A percentile compares a stretch with the other conserved stretches of the same genome.
Evolutionary conservation across 2,329 filamentous ascomycete genomes (phyloP).

Genomic region (Exophiala alcalophila): DNA sequence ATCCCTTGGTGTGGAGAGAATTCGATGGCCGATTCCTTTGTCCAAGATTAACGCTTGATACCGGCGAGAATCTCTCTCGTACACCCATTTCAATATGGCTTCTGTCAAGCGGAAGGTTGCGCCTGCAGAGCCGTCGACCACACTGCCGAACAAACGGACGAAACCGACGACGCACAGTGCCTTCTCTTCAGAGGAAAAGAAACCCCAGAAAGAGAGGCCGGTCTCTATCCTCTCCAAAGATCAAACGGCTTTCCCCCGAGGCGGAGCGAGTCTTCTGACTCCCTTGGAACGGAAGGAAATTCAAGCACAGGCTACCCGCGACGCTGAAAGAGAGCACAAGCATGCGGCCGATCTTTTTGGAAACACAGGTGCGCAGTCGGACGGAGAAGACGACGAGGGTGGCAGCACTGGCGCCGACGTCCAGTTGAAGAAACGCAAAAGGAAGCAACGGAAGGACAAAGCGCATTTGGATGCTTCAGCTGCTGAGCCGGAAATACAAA

Average conservation of each 20-base stretch:
- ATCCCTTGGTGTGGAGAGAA: too few species aligned
- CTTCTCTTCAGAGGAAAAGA: slow-evolving; percentile 10
- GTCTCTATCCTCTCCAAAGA: slow-evolving; percentile 53
- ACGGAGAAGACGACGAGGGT: slow-evolving; percentile 33
- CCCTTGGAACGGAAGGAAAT: slow-evolving; percentile 96
- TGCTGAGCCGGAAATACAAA: slow-evolving; percentile 48
- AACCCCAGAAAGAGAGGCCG: slow-evolving; percentile 18
- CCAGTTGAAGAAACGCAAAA: slow-evolving; percentile 25
- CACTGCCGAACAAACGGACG: slow-evolving; percentile 16
- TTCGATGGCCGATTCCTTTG: too few species aligned
- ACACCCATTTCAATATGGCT: slow-evolving; percentile 15
- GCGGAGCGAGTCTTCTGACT: slow-evolving; percentile 84
- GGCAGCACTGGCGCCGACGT: slow-evolving; percentile 40
- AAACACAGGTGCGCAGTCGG: slow-evolving; percentile 32
- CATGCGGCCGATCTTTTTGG: slow-evolving; percentile 23
- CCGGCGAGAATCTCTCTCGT: background rate
- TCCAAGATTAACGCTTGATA: too few species aligned
- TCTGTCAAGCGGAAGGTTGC: slow-evolving; percentile 26
- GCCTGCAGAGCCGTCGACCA: slow-evolving; percentile 6
- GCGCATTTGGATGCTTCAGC: slow-evolving; percentile 52
- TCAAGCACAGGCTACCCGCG: slow-evolving; percentile 83
- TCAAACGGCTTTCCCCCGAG: slow-evolving; percentile 86
- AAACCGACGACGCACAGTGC: slow-evolving; percentile 7
- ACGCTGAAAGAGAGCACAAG: slow-evolving; percentile 84
- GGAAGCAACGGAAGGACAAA: slow-evolving; percentile 48